phyloP scores from a whole-genome alignment of 495 filamentous ascomycete genomes.

The Pyrenula massariospora region DNA sequence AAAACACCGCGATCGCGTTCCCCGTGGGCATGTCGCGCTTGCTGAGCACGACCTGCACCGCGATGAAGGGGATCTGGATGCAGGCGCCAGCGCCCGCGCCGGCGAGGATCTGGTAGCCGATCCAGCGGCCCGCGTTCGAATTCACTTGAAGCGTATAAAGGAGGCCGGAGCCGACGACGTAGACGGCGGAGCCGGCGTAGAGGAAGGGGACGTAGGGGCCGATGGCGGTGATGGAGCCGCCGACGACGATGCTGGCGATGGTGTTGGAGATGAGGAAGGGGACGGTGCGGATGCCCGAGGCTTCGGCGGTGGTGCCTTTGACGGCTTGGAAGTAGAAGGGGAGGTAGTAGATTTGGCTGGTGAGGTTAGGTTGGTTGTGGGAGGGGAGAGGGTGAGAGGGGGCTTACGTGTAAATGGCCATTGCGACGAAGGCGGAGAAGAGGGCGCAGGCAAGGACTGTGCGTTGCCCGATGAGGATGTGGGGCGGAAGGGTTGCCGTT shows the following conservation, averaged over 20 bases:
- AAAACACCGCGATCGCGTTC: constrained; percentile 37
- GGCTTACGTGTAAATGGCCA: background rate
- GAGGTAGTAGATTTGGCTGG: constrained; percentile 21
- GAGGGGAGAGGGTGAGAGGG: background rate
- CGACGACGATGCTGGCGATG: constrained; percentile 21
- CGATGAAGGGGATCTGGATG: constrained; percentile 29
- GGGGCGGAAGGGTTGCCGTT: constrained; percentile 18
- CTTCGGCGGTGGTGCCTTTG: constrained; percentile 45
- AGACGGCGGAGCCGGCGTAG: constrained; percentile 38
- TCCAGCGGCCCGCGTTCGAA: constrained; percentile 28
- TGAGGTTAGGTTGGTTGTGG: background rate
- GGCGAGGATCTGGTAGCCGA: constrained; percentile 48
- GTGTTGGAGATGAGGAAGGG: constrained; percentile 26
- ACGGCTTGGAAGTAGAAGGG: constrained; percentile 36
- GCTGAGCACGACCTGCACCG: constrained; percentile 17
- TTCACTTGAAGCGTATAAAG: constrained; percentile 40
- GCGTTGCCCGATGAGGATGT: constrained; percentile 31
- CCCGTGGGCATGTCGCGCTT: constrained; percentile 44
- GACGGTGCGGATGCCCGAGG: constrained; percentile 40
- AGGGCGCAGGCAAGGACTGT: constrained; percentile 37
- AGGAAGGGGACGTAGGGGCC: constrained; percentile 66
- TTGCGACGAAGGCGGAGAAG: constrained; percentile 39
- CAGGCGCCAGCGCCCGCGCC: constrained; percentile 40
- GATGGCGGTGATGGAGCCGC: constrained; percentile 39
- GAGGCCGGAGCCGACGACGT: constrained; percentile 52